Percentiles rank a stretch among this genome's conserved stretches.
Evolutionary conservation across 2,329 filamentous ascomycete genomes (phyloP).

Genomic region (Clonostachys solani): DNA sequence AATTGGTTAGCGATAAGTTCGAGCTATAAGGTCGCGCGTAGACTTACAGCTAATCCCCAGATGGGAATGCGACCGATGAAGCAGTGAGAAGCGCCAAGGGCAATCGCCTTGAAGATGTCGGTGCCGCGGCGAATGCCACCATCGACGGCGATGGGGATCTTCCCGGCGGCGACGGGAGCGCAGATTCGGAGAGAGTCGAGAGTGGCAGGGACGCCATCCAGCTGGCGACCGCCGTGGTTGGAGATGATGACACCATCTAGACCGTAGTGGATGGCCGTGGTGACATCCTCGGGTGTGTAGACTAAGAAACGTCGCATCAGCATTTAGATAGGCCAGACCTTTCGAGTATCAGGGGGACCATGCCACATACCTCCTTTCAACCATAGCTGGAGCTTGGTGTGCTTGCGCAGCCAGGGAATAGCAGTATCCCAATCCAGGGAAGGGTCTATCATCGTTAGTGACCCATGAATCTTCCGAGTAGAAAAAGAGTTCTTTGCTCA

Average conservation of each 20-base stretch:
- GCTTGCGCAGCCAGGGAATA: conserved; percentile 54
- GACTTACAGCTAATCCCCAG: conserved; percentile 22
- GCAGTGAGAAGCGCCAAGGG: conserved; percentile 32
- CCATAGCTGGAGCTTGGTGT: conserved; percentile 35
- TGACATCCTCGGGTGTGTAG: conserved; percentile 10
- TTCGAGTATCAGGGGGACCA: conserved; percentile 5
- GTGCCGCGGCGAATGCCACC: conserved; percentile 32
- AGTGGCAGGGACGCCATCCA: conserved; percentile 21
- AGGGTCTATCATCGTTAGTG: conserved; percentile 24
- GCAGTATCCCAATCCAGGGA: conserved; percentile 59
- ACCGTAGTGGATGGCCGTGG: conserved; percentile 19
- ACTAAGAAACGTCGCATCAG: conserved; percentile 1
- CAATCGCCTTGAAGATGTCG: conserved; percentile 32
- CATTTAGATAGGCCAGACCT: conserved; percentile 23
- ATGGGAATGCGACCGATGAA: conserved; percentile 35
- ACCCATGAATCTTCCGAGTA: too few species aligned
- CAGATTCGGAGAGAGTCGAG: not conserved
- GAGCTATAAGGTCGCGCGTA: not conserved
- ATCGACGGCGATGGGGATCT: conserved; percentile 30
- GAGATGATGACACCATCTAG: conserved; percentile 34
- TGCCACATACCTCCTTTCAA: conserved; percentile 26
- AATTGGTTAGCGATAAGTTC: not conserved
- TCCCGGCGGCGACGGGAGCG: conserved; percentile 7
- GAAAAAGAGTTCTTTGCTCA: too few species aligned
- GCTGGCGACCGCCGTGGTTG: conserved; percentile 36